phyloP scores from a whole-genome alignment of 495 filamentous ascomycete genomes.

The Neurospora sublineolata region DNA sequence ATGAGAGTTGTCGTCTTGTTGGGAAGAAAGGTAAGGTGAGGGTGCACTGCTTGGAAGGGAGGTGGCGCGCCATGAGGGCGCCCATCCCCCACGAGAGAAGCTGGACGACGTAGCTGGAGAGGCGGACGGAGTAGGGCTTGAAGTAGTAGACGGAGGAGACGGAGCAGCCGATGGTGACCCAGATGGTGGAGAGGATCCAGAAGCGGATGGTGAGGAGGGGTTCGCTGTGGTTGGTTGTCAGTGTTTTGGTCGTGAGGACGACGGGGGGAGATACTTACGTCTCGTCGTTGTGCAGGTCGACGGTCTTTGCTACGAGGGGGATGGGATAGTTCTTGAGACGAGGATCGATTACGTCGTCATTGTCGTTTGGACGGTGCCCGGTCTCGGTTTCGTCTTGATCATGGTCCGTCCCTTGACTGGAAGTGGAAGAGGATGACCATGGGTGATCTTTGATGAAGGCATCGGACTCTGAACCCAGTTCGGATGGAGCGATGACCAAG shows the following conservation, averaged over 20 bases:
- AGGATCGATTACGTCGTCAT: slow-evolving; percentile 9
- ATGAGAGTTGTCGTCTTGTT: no score
- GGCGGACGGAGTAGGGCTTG: background rate
- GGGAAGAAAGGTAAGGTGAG: background rate
- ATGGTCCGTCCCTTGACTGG: background rate
- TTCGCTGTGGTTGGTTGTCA: background rate
- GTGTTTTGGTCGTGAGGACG: background rate
- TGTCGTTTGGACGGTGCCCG: slow-evolving; percentile 3
- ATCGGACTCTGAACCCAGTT: background rate
- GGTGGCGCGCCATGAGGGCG: background rate
- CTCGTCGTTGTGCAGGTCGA: slow-evolving; percentile 8
- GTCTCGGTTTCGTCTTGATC: slow-evolving; percentile 1
- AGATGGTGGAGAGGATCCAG: background rate
- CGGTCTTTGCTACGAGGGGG: slow-evolving; percentile 9
- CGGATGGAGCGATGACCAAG: background rate
- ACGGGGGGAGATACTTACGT: background rate
- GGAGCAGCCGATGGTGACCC: background rate
- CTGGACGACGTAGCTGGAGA: background rate
- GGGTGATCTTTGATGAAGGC: background rate
- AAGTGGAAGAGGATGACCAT: background rate
- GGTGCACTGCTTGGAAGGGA: background rate
- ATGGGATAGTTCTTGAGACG: slow-evolving; percentile 7
- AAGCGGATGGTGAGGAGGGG: background rate
- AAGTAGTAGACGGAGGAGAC: background rate
- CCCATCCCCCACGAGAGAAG: background rate